Percentiles rank a stretch among this genome's conserved stretches.
These are phyloP conservation scores for Verticillium zaregamsianum DNA, from an alignment of 2,329 filamentous ascomycete species.

Conservation along the genomic window DNA sequence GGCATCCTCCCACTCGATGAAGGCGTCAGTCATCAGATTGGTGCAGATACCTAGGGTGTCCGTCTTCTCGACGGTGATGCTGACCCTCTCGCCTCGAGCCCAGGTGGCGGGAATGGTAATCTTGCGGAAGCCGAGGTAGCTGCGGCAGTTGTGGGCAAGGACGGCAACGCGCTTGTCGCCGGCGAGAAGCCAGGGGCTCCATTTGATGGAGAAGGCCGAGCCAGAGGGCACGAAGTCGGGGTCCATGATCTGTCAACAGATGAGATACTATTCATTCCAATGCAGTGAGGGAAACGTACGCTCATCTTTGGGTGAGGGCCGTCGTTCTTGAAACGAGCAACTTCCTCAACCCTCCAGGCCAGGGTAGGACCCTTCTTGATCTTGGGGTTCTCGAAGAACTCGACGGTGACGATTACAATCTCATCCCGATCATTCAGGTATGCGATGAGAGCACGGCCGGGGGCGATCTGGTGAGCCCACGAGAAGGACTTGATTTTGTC, in stretches of 20 bases:
- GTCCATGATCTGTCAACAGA: slow-evolving; percentile 22
- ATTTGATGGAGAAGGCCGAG: slow-evolving; percentile 48
- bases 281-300: neutral
- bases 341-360: slow-evolving; percentile 47
- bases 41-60: slow-evolving; percentile 47
- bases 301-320: slow-evolving; percentile 35
- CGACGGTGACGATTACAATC: slow-evolving; percentile 46
- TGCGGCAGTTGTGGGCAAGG: slow-evolving; percentile 45
- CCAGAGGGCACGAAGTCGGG: slow-evolving; percentile 44
- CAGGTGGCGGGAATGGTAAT: slow-evolving; percentile 36
- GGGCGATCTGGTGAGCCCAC: slow-evolving; percentile 43
- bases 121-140: slow-evolving; percentile 52
- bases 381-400: slow-evolving; percentile 22
- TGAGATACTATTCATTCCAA: neutral
- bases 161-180: slow-evolving; percentile 33
- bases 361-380: slow-evolving; percentile 9
- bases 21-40: slow-evolving; percentile 46
- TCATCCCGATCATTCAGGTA: slow-evolving; percentile 48
- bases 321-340: slow-evolving; percentile 41
- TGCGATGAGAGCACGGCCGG: slow-evolving; percentile 41
- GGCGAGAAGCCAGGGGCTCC: slow-evolving; percentile 47
- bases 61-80: slow-evolving; percentile 30
- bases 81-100: slow-evolving; percentile 28
- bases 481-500: slow-evolving; percentile 43
- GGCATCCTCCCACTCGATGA: slow-evolving; percentile 51